Evolutionary conservation across 345 rosid genomes (phyloP), one percentile per base, ranked within the genome.

Genomic region (Camelina neglecta): DNA sequence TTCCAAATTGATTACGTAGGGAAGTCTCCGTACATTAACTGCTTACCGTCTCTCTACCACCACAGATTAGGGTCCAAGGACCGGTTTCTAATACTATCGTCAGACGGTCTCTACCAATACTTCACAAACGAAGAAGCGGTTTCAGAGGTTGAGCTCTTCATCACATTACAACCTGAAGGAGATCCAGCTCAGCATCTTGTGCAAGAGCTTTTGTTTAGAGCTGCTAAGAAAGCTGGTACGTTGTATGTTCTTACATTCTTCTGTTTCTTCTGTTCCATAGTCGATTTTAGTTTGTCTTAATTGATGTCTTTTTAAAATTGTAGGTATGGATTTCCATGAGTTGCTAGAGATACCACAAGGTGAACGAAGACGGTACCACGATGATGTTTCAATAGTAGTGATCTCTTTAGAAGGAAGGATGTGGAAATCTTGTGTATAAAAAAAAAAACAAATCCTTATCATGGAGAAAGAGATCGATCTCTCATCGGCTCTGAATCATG

Each of bases 161-260:
- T 93, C 69, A 33, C 83, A 38, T 70, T 90, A 79, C 97, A 93
- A 73, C 98, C 98, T 2, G 97, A 90, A 82, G 98, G 98, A 15
- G 98, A 93, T 80, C 98, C 98, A 9, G 98, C 98, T 0, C 97
- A 90, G 58, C 98, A 93, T 80, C 90, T 93, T 41, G 85, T 93
- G 0, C 97, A 93, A 81, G 89, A 90, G 81, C 88, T 88, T 36
- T 79, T 93, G 44, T 91, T 88, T 67, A 93, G 98, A 8, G 98
- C 98, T 31, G 97, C 98, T 9, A 86, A 90, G 81, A 93, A 89
- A 88, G 97, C 98, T 16, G 98, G 98, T 93, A 89, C 2, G 5
- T 26, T 35, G 41, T 4, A 24, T 18, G 44, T 38, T 33, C 78
- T 21, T 38, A 29, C 62, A 20, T 2, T 44, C 29, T 60, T 44